Conservation (phyloP, 106 monocot genomes). For the Apostasia shenzhenica region DNA sequence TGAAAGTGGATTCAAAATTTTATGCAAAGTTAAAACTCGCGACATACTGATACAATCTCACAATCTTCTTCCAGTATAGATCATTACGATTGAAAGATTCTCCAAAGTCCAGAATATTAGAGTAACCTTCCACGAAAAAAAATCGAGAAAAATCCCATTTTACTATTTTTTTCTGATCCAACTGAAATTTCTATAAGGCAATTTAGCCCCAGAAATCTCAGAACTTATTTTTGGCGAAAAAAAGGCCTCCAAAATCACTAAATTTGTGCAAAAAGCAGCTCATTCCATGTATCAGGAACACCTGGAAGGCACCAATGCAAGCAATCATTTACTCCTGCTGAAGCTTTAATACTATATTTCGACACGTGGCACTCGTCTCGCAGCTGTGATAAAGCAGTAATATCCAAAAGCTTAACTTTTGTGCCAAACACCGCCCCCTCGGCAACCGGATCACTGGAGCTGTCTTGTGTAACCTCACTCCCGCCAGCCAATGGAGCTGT, state of each 20-base stretch:
- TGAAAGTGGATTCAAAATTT: no score
- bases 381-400: constrained; percentile 67
- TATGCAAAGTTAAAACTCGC: no score
- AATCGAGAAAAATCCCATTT: no score
- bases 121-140: no score
- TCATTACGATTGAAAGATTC: no score
- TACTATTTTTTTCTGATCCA: no score
- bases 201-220: no score
- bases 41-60: no score
- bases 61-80: no score
- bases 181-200: no score
- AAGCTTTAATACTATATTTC: constrained; percentile 35
- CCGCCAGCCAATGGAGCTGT: constrained; percentile 56
- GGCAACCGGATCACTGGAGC: constrained; percentile 36
- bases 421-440: constrained; percentile 69
- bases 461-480: constrained; percentile 44
- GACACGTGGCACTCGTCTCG: constrained; percentile 88
- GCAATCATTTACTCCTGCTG: constrained; percentile 57
- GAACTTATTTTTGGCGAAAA: no score
- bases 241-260: constrained; percentile 12
- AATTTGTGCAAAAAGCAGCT: constrained; percentile 70
- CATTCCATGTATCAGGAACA: constrained; percentile 92
- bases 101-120: no score
- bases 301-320: constrained; percentile 97
- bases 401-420: constrained; percentile 68